These are phyloP conservation scores for Lentinula aciculospora DNA, from an alignment of 768 basidiomycete genomes.

Conservation along the genomic window DNA sequence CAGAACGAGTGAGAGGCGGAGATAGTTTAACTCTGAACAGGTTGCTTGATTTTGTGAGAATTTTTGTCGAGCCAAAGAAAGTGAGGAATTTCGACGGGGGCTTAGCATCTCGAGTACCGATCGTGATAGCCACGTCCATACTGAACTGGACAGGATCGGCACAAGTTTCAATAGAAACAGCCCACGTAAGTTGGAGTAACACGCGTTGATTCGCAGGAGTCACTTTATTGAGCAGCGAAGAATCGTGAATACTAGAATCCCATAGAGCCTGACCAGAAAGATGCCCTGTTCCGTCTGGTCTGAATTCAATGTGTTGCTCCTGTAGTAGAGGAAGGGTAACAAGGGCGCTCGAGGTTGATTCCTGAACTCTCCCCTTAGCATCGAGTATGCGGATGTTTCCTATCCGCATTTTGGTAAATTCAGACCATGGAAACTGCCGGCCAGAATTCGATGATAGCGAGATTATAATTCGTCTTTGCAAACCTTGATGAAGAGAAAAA, in stretches of 20 bases:
- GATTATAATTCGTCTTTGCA: slow-evolving; percentile 79
- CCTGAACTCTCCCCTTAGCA: slow-evolving; percentile 74
- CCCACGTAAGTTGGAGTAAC: slow-evolving; percentile 71
- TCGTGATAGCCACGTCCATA: slow-evolving; percentile 81
- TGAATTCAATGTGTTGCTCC: slow-evolving; percentile 71
- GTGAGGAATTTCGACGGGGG: slow-evolving; percentile 74
- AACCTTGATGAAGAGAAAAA: slow-evolving; percentile 88
- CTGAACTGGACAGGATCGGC: slow-evolving; percentile 83
- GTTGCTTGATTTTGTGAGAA: slow-evolving; percentile 73
- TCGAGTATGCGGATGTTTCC: slow-evolving; percentile 86
- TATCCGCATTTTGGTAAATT: slow-evolving; percentile 67
- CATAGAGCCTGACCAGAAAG: slow-evolving; percentile 73
- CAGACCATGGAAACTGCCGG: slow-evolving; percentile 81
- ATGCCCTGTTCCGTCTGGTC: slow-evolving; percentile 75
- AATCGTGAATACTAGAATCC: slow-evolving; percentile 93
- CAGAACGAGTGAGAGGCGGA: slow-evolving; percentile 80
- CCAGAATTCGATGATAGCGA: slow-evolving; percentile 86
- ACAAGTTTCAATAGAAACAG: slow-evolving; percentile 78
- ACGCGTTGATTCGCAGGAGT: slow-evolving; percentile 76
- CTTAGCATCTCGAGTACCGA: slow-evolving; percentile 80
- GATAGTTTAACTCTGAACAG: slow-evolving; percentile 79
- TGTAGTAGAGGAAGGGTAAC: slow-evolving; percentile 71
- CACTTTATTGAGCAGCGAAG: slow-evolving; percentile 77
- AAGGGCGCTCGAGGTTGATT: slow-evolving; percentile 65
- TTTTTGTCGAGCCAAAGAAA: slow-evolving; percentile 74